A percentile compares a stretch with the other conserved stretches of the same genome.
Conservation (phyloP, 108 stramenopile genomes). For the Chaetoceros tenuissimus region DNA sequence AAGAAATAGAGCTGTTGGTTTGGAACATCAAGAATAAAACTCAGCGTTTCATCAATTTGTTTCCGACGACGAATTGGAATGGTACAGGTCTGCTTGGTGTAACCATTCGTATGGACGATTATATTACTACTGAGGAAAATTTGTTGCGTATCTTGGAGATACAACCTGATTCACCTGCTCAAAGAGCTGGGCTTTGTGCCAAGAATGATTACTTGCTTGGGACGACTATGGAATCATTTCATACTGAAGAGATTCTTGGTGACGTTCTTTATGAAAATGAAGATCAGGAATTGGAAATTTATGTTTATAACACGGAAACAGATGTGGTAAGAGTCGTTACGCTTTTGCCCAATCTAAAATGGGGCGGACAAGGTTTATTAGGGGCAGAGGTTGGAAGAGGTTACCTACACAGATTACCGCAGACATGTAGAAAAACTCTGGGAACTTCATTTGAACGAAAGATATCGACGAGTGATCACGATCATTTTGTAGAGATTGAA, state of each 20-base stretch:
- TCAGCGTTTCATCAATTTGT: constrained; percentile 65
- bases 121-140: constrained; percentile 79
- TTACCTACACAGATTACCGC: constrained; percentile 85
- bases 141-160: constrained; percentile 72
- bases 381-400: constrained; percentile 93
- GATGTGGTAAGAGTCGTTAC: constrained; percentile 88
- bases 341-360: constrained; percentile 72
- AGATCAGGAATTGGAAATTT: constrained; percentile 83
- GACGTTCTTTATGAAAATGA: constrained; percentile 53
- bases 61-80: constrained; percentile 80
- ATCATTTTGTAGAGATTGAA: neutral
- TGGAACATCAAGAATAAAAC: constrained; percentile 82
- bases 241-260: constrained; percentile 44
- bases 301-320: constrained; percentile 86
- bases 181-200: constrained; percentile 56
- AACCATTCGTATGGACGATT: constrained; percentile 92
- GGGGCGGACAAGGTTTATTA: constrained; percentile 83
- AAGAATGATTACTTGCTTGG: constrained; percentile 67
- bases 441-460: constrained; percentile 65
- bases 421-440: constrained; percentile 43
- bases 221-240: constrained; percentile 52
- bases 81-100: constrained; percentile 93
- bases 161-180: constrained; percentile 53
- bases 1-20: constrained; percentile 56
- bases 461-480: constrained; percentile 29